Evolutionary conservation across 2,329 filamentous ascomycete species (phyloP).

Genomic region (Aspergillus tamarii): DNA sequence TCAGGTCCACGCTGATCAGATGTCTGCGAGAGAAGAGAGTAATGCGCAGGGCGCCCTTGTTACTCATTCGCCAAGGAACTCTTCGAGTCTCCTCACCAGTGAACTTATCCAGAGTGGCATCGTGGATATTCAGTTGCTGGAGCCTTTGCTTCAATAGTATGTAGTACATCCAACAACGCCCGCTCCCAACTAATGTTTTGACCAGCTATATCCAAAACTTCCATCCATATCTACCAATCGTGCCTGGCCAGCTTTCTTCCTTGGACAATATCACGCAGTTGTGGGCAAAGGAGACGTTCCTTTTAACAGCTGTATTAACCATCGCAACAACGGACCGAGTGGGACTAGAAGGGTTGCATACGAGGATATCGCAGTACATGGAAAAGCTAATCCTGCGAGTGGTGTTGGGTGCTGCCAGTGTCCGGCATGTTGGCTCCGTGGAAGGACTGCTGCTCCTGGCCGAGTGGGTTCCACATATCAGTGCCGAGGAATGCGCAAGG

Average conservation of each 20-base stretch:
- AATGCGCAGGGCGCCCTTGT: background rate
- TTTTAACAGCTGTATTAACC: slow-evolving; percentile 17
- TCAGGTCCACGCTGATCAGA: background rate
- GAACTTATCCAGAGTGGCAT: background rate
- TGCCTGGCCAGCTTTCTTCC: slow-evolving; percentile 1
- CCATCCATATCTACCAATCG: slow-evolving; percentile 17
- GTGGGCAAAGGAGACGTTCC: slow-evolving; percentile 14
- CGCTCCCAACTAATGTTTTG: background rate
- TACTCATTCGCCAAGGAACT: background rate
- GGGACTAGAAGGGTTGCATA: slow-evolving; percentile 3
- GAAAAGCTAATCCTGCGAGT: slow-evolving; percentile 16
- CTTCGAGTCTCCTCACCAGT: background rate
- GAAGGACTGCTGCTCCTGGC: slow-evolving; percentile 26
- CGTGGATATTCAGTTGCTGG: background rate
- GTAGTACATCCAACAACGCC: background rate
- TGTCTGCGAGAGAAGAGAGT: background rate
- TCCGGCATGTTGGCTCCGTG: slow-evolving; percentile 18
- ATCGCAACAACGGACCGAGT: slow-evolving; percentile 18
- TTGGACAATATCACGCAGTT: background rate
- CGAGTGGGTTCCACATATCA: slow-evolving; percentile 26
- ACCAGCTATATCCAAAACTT: background rate
- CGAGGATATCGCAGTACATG: slow-evolving; percentile 6
- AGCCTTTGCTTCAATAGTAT: background rate
- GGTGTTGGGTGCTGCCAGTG: slow-evolving; percentile 19
- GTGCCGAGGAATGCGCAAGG: background rate